Percentiles rank a stretch among this genome's conserved stretches.
phyloP scores from a whole-genome alignment of 495 filamentous ascomycete genomes.

The Penicillium silybi region DNA sequence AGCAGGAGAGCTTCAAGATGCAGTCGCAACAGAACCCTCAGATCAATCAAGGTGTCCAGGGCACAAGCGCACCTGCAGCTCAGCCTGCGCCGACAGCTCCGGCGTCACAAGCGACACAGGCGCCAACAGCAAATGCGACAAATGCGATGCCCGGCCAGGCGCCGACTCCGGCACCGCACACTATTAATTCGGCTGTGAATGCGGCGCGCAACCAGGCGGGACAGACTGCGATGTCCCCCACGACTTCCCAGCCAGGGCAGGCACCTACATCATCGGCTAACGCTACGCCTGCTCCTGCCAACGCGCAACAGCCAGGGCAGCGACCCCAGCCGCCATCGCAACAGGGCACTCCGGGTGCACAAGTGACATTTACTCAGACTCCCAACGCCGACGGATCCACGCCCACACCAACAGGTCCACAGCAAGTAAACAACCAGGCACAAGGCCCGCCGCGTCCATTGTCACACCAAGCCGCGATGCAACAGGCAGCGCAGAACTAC shows the following conservation, averaged over 20 bases:
- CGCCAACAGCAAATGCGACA: slow-evolving; percentile 19
- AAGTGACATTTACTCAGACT: slow-evolving; percentile 35
- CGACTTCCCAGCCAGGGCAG: slow-evolving; percentile 36
- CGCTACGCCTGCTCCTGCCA: slow-evolving; percentile 33
- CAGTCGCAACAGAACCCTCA: slow-evolving; percentile 39
- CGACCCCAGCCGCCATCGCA: slow-evolving; percentile 39
- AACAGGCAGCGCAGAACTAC: slow-evolving; percentile 56
- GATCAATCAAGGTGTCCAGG: slow-evolving; percentile 24
- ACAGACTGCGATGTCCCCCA: slow-evolving; percentile 36
- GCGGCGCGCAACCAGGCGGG: slow-evolving; percentile 47
- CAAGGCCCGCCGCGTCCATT: slow-evolving; percentile 55
- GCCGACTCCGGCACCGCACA: slow-evolving; percentile 46
- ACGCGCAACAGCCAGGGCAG: slow-evolving; percentile 45
- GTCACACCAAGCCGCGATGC: slow-evolving; percentile 59
- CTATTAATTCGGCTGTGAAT: slow-evolving; percentile 51
- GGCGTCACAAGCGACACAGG: slow-evolving; percentile 10
- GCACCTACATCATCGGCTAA: slow-evolving; percentile 40
- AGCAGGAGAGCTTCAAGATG: slow-evolving; percentile 43
- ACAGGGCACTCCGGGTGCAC: slow-evolving; percentile 38
- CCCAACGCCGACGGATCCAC: slow-evolving; percentile 33
- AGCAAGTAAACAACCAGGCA: slow-evolving; percentile 29
- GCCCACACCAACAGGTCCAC: slow-evolving; percentile 39
- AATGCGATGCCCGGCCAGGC: slow-evolving; percentile 33
- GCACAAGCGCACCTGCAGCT: slow-evolving; percentile 2
- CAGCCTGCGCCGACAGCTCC: slow-evolving; percentile 16